Evolutionary conservation across 805 yeast species (phyloP).

Genomic region (Pichia nanzhaoensis): DNA sequence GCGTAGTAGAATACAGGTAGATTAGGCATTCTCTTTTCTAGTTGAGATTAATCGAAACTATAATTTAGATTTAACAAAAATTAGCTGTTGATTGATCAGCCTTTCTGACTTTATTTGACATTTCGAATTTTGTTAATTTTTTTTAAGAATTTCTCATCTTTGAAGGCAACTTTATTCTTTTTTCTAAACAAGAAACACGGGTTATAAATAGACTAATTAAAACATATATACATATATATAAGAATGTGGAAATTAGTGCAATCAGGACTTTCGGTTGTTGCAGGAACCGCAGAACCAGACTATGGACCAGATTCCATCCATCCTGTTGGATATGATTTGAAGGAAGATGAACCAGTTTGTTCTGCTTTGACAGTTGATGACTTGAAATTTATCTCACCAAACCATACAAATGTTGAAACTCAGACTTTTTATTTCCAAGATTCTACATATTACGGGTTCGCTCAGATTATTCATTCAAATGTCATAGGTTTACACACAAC

Average conservation of each 20-base stretch:
- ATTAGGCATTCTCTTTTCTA: too few species aligned
- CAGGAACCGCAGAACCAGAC: conserved; percentile 96
- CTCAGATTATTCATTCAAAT: conserved; percentile 91
- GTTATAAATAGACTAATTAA: too few species aligned
- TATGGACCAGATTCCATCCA: conserved; percentile 91
- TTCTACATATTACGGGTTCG: conserved; percentile 72
- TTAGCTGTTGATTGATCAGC: too few species aligned
- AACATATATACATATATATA: neutral
- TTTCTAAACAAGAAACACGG: neutral
- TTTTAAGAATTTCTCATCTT: too few species aligned
- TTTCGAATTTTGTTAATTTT: too few species aligned
- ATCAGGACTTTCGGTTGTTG: conserved; percentile 66
- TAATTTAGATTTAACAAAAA: too few species aligned
- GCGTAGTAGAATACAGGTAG: too few species aligned
- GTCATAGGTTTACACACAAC: conserved; percentile 81
- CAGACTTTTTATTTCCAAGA: conserved; percentile 80
- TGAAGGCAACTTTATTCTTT: too few species aligned
- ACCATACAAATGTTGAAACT: conserved; percentile 88
- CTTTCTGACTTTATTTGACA: too few species aligned
- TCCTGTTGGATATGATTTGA: conserved; percentile 54
- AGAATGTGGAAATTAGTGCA: conserved; percentile 32
- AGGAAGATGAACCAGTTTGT: conserved; percentile 51
- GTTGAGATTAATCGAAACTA: too few species aligned
- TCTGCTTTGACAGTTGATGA: conserved; percentile 59
- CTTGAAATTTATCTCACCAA: conserved; percentile 67